A percentile compares a stretch with the other conserved stretches of the same genome.
phyloP scores from a whole-genome alignment of 352 stramenopile genomes.

The Globisporangium polare region DNA sequence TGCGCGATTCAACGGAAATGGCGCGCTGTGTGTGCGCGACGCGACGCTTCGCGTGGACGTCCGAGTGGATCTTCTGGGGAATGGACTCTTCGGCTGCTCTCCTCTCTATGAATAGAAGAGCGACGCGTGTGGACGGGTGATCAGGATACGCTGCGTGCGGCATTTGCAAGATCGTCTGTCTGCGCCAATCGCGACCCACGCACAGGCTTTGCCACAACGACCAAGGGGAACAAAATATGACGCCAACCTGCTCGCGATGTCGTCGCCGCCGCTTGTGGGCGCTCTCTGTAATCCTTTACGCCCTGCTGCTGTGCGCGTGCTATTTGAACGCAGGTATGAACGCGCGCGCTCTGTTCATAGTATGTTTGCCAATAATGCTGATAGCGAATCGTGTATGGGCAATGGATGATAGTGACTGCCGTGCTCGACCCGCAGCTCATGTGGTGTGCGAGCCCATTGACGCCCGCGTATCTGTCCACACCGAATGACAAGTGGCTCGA shows the following conservation, averaged over 20 bases:
- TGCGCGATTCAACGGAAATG: too few relatives aligned
- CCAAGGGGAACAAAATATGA: neutral
- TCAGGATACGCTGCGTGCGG: too few relatives aligned
- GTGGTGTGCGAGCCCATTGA: slow-evolving; percentile 61
- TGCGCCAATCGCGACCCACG: too few relatives aligned
- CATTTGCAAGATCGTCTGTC: too few relatives aligned
- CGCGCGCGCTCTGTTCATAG: neutral
- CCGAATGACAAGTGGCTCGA: slow-evolving; percentile 48
- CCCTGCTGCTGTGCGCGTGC: neutral
- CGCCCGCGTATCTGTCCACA: slow-evolving; percentile 22
- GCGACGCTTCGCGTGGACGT: neutral
- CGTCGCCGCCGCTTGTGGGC: neutral
- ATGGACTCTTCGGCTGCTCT: neutral
- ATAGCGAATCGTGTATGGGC: neutral
- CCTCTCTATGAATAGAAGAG: neutral
- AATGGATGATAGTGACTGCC: slow-evolving; percentile 12
- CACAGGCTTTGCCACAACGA: neutral
- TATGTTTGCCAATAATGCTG: neutral
- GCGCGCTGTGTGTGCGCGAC: too few relatives aligned
- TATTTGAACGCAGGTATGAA: neutral
- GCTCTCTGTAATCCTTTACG: neutral
- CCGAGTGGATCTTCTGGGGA: neutral
- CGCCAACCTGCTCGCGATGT: neutral
- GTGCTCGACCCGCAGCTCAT: slow-evolving; percentile 41
- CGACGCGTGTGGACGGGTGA: too few relatives aligned